Evolutionary conservation across 2,329 filamentous ascomycete genomes (phyloP).

Genomic region (Aspergillus tamarii): DNA sequence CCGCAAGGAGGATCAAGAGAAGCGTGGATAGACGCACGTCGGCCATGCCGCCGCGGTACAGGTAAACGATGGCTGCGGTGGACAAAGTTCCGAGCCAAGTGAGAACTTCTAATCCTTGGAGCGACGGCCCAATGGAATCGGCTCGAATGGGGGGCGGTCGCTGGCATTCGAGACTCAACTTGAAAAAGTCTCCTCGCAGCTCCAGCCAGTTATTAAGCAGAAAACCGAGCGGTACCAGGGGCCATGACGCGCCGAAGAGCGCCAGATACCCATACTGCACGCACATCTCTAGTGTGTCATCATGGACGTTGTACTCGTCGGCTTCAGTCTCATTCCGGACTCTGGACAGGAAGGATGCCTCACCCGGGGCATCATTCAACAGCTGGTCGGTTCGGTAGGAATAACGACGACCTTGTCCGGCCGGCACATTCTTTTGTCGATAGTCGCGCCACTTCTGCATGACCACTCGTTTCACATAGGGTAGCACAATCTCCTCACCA

Average conservation of each 20-base stretch:
- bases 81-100: constrained; percentile 92
- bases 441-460: constrained; percentile 67
- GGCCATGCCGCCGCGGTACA: constrained; percentile 72
- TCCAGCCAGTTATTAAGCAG: constrained; percentile 96
- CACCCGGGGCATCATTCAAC: constrained; percentile 71
- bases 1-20: constrained; percentile 75
- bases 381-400: constrained; percentile 49
- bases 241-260: constrained; percentile 93
- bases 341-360: constrained; percentile 76
- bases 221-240: constrained; percentile 85
- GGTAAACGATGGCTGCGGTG: constrained; percentile 82
- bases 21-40: constrained; percentile 76
- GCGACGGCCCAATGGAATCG: constrained; percentile 93
- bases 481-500: constrained; percentile 79
- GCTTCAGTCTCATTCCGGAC: constrained; percentile 83
- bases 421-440: constrained; percentile 28
- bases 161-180: constrained; percentile 87
- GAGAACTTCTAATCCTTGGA: constrained; percentile 83
- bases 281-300: constrained; percentile 91
- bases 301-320: constrained; percentile 83
- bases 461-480: constrained; percentile 78
- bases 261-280: constrained; percentile 87
- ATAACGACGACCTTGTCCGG: constrained; percentile 35
- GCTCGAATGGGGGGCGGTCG: constrained; percentile 86
- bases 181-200: constrained; percentile 88